Conservation (phyloP, 164 flowering plant species). For the Chimonanthus salicifolius region DNA sequence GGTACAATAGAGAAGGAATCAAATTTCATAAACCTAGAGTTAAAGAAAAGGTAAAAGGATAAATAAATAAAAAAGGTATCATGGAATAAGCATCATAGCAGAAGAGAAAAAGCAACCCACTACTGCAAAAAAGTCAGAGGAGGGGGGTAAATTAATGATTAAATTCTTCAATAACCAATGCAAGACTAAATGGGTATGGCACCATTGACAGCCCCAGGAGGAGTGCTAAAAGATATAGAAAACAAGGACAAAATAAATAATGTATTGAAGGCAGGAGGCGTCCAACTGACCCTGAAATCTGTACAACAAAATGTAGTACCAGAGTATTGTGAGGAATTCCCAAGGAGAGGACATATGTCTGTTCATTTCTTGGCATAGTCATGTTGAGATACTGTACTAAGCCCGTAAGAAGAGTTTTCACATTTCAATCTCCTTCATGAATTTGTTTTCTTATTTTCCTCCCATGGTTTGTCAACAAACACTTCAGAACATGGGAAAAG, state of each 20-base stretch:
- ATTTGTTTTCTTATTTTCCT: background rate
- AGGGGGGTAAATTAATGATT: slow-evolving; percentile 9
- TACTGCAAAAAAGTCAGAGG: slow-evolving; percentile 9
- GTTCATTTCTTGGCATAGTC: background rate
- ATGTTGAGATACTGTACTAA: background rate
- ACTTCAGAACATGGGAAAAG: background rate
- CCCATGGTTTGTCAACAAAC: background rate
- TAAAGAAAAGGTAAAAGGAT: background rate
- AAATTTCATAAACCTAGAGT: background rate
- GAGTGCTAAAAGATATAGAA: background rate
- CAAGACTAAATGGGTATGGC: background rate
- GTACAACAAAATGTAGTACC: slow-evolving; percentile 7
- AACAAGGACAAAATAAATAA: background rate
- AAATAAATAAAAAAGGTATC: slow-evolving; percentile 1
- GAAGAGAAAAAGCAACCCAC: slow-evolving; percentile 11
- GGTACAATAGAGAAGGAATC: background rate
- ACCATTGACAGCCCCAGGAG: background rate
- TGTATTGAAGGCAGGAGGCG: slow-evolving; percentile 5
- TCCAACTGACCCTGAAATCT: slow-evolving; percentile 9
- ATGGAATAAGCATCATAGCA: slow-evolving; percentile 18
- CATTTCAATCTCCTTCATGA: slow-evolving; percentile 3
- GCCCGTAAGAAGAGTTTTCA: slow-evolving; percentile 4
- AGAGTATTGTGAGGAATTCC: background rate
- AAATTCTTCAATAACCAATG: slow-evolving; percentile 1
- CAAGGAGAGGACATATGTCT: background rate